Conservation (phyloP, 2,329 filamentous ascomycete species). For the Pleoardoris graminearum region DNA sequence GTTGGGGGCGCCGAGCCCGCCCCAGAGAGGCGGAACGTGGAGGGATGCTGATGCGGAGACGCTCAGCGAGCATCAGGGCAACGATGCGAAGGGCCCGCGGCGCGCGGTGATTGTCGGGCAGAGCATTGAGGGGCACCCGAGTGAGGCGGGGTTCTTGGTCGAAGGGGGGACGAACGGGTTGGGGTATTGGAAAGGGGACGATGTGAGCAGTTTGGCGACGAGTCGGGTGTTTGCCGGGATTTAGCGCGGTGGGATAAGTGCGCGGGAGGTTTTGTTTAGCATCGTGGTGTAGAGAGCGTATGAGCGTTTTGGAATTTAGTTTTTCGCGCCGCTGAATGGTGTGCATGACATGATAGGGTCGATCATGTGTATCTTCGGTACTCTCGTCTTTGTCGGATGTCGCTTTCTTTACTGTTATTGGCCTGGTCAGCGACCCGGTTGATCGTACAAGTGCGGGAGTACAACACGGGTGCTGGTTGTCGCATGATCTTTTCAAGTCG, state of each 20-base stretch:
- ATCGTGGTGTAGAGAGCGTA: no score
- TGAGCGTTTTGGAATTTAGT: no score
- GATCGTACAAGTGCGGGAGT: no score
- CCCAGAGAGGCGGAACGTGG: neutral
- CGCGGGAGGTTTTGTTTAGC: neutral
- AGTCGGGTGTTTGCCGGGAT: slow-evolving; percentile 5
- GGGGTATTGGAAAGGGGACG: slow-evolving; percentile 7
- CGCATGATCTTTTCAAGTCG: no score
- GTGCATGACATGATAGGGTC: no score
- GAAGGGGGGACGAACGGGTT: slow-evolving; percentile 1
- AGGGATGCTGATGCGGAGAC: neutral
- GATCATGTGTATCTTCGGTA: no score
- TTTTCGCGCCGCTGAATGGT: no score
- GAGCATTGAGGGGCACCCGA: neutral
- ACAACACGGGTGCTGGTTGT: no score
- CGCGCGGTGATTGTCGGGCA: neutral
- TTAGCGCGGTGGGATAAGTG: neutral
- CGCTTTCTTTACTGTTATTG: no score
- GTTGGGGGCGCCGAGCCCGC: neutral
- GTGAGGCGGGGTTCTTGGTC: neutral
- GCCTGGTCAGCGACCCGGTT: no score
- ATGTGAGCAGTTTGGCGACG: slow-evolving; percentile 6
- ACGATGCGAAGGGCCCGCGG: neutral
- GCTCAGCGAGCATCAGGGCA: neutral
- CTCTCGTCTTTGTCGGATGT: no score